Percentiles rank a stretch among this genome's conserved stretches.
These are phyloP conservation scores for Cucurbita pepo DNA, from an alignment of 306 rosid species.

Conservation along the genomic window DNA sequence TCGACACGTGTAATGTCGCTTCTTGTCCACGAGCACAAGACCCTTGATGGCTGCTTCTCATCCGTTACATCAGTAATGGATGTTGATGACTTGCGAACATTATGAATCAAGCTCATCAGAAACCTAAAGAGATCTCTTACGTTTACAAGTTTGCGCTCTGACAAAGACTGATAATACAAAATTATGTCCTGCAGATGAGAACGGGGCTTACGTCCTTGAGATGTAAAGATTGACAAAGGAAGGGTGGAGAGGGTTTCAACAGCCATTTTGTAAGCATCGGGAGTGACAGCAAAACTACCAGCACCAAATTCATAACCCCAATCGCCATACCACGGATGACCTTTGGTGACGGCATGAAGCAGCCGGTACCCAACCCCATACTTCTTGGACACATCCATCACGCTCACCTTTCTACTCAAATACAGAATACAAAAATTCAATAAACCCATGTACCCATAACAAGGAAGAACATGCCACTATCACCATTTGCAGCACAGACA, in stretches of 20 bases:
- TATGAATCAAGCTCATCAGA: conserved; percentile 43
- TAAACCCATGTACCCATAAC: neutral
- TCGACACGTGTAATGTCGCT: conserved; percentile 50
- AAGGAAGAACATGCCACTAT: neutral
- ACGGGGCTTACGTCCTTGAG: conserved; percentile 26
- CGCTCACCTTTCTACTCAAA: conserved; percentile 60
- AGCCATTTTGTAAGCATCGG: conserved; percentile 46
- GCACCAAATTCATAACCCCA: conserved; percentile 95
- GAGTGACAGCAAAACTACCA: conserved; percentile 83
- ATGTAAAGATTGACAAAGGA: conserved; percentile 46
- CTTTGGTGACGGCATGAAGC: conserved; percentile 64
- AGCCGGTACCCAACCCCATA: conserved; percentile 79
- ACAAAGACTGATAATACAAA: conserved; percentile 48
- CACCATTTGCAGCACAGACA: neutral
- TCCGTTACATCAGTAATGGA: conserved; percentile 28
- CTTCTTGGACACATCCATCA: conserved; percentile 97
- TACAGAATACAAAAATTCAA: neutral
- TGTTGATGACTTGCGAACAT: conserved; percentile 36
- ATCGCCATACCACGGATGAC: conserved; percentile 83
- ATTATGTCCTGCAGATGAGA: conserved; percentile 44
- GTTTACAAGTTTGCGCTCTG: conserved; percentile 49
- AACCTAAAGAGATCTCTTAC: conserved; percentile 62
- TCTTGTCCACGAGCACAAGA: conserved; percentile 42
- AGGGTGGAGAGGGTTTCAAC: conserved; percentile 52
- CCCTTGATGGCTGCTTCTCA: conserved; percentile 34